Conservation (phyloP, 2,329 filamentous ascomycete species). For the Thielaviopsis punctulata region DNA sequence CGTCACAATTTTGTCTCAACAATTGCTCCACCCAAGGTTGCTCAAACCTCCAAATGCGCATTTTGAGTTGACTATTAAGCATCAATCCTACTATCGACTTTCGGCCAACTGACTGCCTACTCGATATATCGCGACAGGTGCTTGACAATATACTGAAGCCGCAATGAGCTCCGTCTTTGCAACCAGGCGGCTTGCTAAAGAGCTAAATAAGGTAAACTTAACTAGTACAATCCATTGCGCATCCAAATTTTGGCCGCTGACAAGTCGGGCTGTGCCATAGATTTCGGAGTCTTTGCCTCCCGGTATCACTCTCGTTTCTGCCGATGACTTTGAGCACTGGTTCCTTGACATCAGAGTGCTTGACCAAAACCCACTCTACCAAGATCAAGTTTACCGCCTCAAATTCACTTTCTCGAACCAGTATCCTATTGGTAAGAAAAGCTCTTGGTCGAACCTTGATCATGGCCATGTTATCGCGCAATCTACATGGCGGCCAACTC, state of each 20-base stretch:
- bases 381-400: conserved; percentile 61
- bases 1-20: neutral
- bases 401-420: conserved; percentile 70
- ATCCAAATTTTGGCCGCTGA: neutral
- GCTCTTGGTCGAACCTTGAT: neutral
- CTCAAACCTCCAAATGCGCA: neutral
- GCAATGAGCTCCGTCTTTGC: conserved; percentile 25
- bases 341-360: conserved; percentile 80
- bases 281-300: conserved; percentile 40
- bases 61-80: neutral
- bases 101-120: neutral
- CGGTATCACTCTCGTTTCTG: conserved; percentile 61
- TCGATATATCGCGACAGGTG: neutral
- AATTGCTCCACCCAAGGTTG: neutral
- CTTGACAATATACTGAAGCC: neutral
- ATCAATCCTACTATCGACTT: neutral
- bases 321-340: conserved; percentile 80
- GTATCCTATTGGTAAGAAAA: conserved; percentile 69
- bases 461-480: neutral
- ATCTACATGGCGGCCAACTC: neutral
- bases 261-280: conserved; percentile 19
- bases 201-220: conserved; percentile 35
- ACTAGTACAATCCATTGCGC: neutral
- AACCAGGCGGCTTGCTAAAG: conserved; percentile 40
- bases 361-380: conserved; percentile 78